A percentile compares a stretch with the other conserved stretches of the same genome.
These are phyloP conservation scores for Beauveria australis DNA, from an alignment of 2,329 filamentous ascomycete species.

Conservation along the genomic window DNA sequence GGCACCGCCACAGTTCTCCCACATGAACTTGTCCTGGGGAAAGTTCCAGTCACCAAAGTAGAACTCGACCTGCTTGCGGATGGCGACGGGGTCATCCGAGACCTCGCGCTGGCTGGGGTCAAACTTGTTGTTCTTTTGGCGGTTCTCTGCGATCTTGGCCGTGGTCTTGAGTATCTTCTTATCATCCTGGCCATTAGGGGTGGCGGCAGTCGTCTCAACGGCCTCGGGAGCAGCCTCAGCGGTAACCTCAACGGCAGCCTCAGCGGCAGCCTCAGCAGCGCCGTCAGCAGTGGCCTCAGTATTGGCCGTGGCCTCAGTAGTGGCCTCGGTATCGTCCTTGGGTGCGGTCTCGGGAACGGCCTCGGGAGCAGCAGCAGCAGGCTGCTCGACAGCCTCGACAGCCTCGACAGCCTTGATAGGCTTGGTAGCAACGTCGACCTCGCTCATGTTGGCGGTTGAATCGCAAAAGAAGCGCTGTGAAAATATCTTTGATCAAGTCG, in stretches of 20 bases:
- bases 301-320: conserved; percentile 26
- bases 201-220: conserved; percentile 11
- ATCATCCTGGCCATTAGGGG: conserved; percentile 15
- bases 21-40: conserved; percentile 79
- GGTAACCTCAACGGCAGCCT: conserved; percentile 17
- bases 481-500: neutral
- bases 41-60: conserved; percentile 94
- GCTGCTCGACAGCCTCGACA: conserved; percentile 47
- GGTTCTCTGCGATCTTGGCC: conserved; percentile 30
- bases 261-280: conserved; percentile 14
- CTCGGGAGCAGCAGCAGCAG: conserved; percentile 42
- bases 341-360: conserved; percentile 35
- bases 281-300: conserved; percentile 20
- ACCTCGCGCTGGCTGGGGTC: conserved; percentile 60
- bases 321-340: conserved; percentile 17
- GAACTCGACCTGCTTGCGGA: conserved; percentile 88
- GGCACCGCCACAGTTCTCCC: conserved; percentile 65
- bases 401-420: conserved; percentile 44
- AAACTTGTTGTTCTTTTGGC: conserved; percentile 57
- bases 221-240: conserved; percentile 17
- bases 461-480: neutral
- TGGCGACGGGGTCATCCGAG: conserved; percentile 69
- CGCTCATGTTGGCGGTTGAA: conserved; percentile 10
- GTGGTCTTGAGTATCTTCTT: conserved; percentile 37
- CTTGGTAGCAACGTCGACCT: conserved; percentile 10